phyloP scores from a whole-genome alignment of 306 rosid genomes.

The Neltuma alba region DNA sequence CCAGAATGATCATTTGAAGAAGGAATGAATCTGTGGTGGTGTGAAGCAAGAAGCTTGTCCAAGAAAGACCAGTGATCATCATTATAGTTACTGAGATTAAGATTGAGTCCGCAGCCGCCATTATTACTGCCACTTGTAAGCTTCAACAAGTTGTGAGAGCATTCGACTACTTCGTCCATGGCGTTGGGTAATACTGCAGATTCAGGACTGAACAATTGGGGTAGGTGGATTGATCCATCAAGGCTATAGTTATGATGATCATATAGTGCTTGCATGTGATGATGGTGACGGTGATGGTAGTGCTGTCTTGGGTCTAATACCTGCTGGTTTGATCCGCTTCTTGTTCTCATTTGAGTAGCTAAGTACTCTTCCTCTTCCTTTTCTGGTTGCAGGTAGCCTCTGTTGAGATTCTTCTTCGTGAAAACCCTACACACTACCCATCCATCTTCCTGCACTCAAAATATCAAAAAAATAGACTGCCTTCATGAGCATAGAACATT shows the following conservation, averaged over 20 bases:
- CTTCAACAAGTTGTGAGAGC: constrained; percentile 64
- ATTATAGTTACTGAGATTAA: constrained; percentile 27
- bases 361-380: constrained; percentile 43
- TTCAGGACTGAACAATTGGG: constrained; percentile 86
- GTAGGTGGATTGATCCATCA: constrained; percentile 78
- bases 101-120: neutral
- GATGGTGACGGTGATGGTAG: no score
- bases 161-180: constrained; percentile 54
- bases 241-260: constrained; percentile 21
- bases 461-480: no score
- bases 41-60: constrained; percentile 74
- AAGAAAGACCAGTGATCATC: constrained; percentile 78
- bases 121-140: constrained; percentile 46
- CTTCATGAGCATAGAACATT: no score
- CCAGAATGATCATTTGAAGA: constrained; percentile 31
- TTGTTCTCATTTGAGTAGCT: constrained; percentile 38
- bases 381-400: no score
- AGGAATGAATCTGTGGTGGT: constrained; percentile 23
- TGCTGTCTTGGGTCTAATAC: no score
- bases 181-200: constrained; percentile 32
- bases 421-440: no score
- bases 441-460: no score
- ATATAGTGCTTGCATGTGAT: constrained; percentile 37
- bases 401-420: no score
- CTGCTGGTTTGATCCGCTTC: constrained; percentile 41